Conservation (phyloP, 2,329 filamentous ascomycete genomes). For the Capronia epimyces region DNA sequence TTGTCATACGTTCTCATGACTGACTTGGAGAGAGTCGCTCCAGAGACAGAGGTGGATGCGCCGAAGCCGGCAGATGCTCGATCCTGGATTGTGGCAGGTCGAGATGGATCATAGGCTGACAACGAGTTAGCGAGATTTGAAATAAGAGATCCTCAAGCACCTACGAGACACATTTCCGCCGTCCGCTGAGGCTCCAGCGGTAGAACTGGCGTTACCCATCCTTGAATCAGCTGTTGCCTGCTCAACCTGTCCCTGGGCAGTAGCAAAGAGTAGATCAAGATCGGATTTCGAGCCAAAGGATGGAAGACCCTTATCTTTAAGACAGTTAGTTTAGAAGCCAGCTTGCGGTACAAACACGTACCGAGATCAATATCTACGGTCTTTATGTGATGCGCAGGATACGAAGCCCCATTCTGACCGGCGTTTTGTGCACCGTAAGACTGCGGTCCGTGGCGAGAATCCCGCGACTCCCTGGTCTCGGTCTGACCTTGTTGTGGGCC, state of each 20-base stretch:
- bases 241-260: slow-evolving; percentile 8
- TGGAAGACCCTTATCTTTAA: slow-evolving; percentile 17
- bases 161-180: slow-evolving; percentile 21
- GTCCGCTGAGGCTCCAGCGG: not conserved
- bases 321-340: slow-evolving; percentile 6
- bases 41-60: not conserved
- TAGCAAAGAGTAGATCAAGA: slow-evolving; percentile 21
- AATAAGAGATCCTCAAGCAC: not conserved
- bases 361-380: slow-evolving; percentile 11
- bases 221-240: not conserved
- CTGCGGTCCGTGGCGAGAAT: not conserved
- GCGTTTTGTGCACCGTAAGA: slow-evolving; percentile 5
- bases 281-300: slow-evolving; percentile 24
- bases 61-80: slow-evolving; percentile 5
- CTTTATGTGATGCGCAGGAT: slow-evolving; percentile 2
- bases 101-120: slow-evolving; percentile 21
- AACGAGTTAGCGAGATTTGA: slow-evolving; percentile 1
- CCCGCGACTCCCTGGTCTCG: slow-evolving; percentile 5
- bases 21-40: not conserved
- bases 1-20: slow-evolving; percentile 19
- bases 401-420: slow-evolving; percentile 4
- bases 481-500: slow-evolving; percentile 2
- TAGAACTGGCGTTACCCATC: not conserved
- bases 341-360: not conserved
- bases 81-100: slow-evolving; percentile 17